phyloP scores from a whole-genome alignment of 2,329 filamentous ascomycete species.

The Chaetomiaceae sp. region DNA sequence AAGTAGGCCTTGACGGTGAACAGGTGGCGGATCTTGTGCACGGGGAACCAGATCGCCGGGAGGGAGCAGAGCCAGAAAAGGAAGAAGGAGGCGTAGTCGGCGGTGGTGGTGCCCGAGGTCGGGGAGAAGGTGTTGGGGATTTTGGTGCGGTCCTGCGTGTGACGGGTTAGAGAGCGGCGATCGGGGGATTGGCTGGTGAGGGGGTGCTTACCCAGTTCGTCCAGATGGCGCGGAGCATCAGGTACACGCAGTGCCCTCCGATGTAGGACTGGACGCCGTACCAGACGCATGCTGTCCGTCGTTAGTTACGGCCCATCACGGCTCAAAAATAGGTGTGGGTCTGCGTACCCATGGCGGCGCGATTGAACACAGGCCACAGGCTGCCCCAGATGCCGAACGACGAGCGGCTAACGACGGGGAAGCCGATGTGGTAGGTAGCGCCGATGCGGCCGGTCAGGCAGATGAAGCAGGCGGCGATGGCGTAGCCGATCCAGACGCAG shows the following conservation, averaged over 20 bases:
- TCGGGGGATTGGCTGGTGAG: background rate
- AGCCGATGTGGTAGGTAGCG: slow-evolving; percentile 81
- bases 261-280: slow-evolving; percentile 69
- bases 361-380: slow-evolving; percentile 83
- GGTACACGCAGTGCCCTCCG: slow-evolving; percentile 73
- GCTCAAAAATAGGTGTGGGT: no score
- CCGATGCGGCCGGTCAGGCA: slow-evolving; percentile 76
- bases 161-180: slow-evolving; percentile 11
- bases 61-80: slow-evolving; percentile 78
- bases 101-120: slow-evolving; percentile 64
- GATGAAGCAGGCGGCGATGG: slow-evolving; percentile 69
- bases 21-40: slow-evolving; percentile 80
- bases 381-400: slow-evolving; percentile 87
- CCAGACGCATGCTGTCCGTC: slow-evolving; percentile 65
- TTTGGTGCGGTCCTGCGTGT: slow-evolving; percentile 39
- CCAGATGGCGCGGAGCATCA: slow-evolving; percentile 89
- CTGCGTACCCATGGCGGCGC: slow-evolving; percentile 65
- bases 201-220: slow-evolving; percentile 48
- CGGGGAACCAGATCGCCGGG: slow-evolving; percentile 82
- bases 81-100: slow-evolving; percentile 75
- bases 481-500: slow-evolving; percentile 84
- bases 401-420: slow-evolving; percentile 70
- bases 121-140: slow-evolving; percentile 62
- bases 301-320: slow-evolving; percentile 7
- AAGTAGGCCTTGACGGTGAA: slow-evolving; percentile 87